Base-by-base conservation (phyloP, 148 eudicot genomes). In the Amaranthus palmeri region DNA sequence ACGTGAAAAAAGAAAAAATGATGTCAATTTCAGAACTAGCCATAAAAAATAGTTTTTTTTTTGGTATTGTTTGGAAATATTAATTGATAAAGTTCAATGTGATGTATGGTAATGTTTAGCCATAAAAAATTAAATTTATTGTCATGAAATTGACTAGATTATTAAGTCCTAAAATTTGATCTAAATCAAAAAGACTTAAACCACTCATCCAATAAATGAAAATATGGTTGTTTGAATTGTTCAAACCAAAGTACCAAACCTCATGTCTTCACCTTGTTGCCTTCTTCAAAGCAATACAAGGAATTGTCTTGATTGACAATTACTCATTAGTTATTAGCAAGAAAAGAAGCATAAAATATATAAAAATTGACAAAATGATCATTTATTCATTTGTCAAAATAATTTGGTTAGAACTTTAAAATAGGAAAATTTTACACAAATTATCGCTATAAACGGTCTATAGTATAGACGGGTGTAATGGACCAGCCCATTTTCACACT, bases 141-240 rank as follows among this genome's bases (percentile, higher is more conserved):
- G 36, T 46, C 53, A 65, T 65, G 68, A 65, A 5, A 47, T 15
- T 15, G 68, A 65, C 68, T 42, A 5, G 17, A 65, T 44, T 65
- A 53, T 36, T 25, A 25, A 25, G 0, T 25, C 36, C 53, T 3
- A 65, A 25, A 65, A 6, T 65, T 65, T 65, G 53, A 6, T 8
- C 40, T 65, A 1, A 65, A 12, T 53, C 53, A 46, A 56, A 25
- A 65, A 65, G 53, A 45, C 68, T 14, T 14, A 44, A 65, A 7
- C 49, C 25, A 59, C 18, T 36, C 36, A 25, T 25, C 36, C 36
- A 7, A 59, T 59, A 6, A 4, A 18, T 59, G 10, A 43, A 42
- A 43, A 12, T 12, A 42, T 47, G 68, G 40, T 65, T n/a, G n/a
- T n/a, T n/a, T 65, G 68, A 47, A 65, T 65, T 8, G 52, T 15